These are phyloP conservation scores for Phalaenopsis hybrid DNA, from an alignment of 116 monocot genomes.

Conservation along the genomic window DNA sequence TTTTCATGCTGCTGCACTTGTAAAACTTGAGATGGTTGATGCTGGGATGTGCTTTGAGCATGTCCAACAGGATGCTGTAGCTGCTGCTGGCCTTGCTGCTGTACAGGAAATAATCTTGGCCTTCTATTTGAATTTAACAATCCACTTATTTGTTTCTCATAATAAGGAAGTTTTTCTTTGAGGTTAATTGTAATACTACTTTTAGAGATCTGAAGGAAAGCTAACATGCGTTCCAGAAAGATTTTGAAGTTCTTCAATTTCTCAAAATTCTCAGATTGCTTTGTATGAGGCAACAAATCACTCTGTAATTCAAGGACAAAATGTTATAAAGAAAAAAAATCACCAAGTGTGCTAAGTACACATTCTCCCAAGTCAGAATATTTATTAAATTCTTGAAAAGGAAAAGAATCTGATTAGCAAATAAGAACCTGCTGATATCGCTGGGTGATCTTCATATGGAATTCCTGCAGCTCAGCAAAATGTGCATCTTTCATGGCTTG, in stretches of 20 bases:
- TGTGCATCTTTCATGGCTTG: constrained; percentile 69
- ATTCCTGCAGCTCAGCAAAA: constrained; percentile 50
- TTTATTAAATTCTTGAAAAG: background rate
- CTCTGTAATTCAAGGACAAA: constrained; percentile 23
- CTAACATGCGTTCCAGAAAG: constrained; percentile 36
- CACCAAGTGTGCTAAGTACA: background rate
- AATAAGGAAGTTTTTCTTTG: constrained; percentile 52
- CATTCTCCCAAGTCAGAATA: background rate
- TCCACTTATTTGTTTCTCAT: constrained; percentile 64
- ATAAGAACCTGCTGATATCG: constrained; percentile 74
- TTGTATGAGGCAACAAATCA: constrained; percentile 25
- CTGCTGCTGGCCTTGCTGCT: constrained; percentile 39
- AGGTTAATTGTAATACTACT: constrained; percentile 33
- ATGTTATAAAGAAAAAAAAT: background rate
- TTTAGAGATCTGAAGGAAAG: constrained; percentile 54
- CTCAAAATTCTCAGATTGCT: constrained; percentile 56
- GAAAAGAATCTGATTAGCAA: background rate
- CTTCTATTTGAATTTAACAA: constrained; percentile 37
- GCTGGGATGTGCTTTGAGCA: constrained; percentile 33
- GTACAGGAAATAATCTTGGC: constrained; percentile 22
- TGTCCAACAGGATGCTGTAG: constrained; percentile 37
- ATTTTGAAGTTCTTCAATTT: constrained; percentile 53
- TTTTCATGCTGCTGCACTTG: constrained; percentile 54
- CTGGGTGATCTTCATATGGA: constrained; percentile 50
- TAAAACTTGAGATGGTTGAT: constrained; percentile 46